Conservation (phyloP, 1,284 basidiomycete species). For the Erythrobasidium hasegawianum region DNA sequence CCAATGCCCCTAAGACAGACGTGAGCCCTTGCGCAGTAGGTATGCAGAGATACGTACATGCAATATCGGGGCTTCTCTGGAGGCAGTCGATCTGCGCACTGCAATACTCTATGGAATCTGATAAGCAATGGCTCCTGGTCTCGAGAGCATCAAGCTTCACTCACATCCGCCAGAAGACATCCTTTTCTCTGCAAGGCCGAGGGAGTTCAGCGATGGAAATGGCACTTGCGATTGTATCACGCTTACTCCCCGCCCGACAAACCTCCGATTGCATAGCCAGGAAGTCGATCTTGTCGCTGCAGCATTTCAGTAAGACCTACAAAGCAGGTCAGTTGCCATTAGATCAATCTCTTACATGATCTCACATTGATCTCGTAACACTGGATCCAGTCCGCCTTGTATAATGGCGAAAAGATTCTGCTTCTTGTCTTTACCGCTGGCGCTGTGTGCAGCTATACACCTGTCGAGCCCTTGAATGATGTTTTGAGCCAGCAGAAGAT, state of each 20-base stretch:
- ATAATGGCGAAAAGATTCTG: slow-evolving; percentile 85
- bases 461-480: slow-evolving; percentile 63
- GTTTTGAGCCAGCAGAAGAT: too few relatives aligned
- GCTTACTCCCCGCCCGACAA: slow-evolving; percentile 49
- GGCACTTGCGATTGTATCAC: not conserved
- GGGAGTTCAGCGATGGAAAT: too few relatives aligned
- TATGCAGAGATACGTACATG: slow-evolving; percentile 51
- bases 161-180: slow-evolving; percentile 77
- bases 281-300: slow-evolving; percentile 62
- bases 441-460: slow-evolving; percentile 68
- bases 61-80: slow-evolving; percentile 69
- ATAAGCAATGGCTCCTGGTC: too few relatives aligned
- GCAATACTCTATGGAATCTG: slow-evolving; percentile 68
- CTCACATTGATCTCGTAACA: slow-evolving; percentile 64
- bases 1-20: slow-evolving; percentile 76
- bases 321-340: not conserved
- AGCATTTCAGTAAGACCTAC: slow-evolving; percentile 65
- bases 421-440: slow-evolving; percentile 58
- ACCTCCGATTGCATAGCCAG: slow-evolving; percentile 73
- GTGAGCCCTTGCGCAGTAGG: too few relatives aligned
- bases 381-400: slow-evolving; percentile 67
- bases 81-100: slow-evolving; percentile 65
- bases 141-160: too few relatives aligned
- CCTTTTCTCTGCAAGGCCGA: slow-evolving; percentile 71
- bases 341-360: too few relatives aligned